Percentiles rank a stretch among this genome's conserved stretches.
Conservation (phyloP, 2,329 filamentous ascomycete species). For the Peltaster fructicola region DNA sequence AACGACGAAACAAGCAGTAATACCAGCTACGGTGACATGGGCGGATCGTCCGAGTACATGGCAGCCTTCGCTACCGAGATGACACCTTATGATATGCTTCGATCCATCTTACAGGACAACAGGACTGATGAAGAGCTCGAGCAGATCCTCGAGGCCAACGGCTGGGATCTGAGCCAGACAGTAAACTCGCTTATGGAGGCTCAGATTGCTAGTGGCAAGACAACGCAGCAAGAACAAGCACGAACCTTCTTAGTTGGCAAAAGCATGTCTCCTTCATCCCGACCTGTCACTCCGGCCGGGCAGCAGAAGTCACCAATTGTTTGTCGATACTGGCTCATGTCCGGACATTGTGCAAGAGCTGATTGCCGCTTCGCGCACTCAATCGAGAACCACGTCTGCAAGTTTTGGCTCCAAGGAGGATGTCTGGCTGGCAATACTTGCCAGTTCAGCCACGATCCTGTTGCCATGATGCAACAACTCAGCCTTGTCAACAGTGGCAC, state of each 20-base stretch:
- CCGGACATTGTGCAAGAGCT: conserved; percentile 83
- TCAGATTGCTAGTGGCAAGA: conserved; percentile 33
- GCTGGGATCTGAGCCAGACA: conserved; percentile 84
- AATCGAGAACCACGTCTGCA: conserved; percentile 90
- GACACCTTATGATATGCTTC: conserved; percentile 94
- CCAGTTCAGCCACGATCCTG: conserved; percentile 92
- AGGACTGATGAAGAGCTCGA: conserved; percentile 90
- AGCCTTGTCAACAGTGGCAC: conserved; percentile 37
- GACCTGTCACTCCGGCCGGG: conserved; percentile 59
- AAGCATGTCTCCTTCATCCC: conserved; percentile 55
- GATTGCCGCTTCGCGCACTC: conserved; percentile 97
- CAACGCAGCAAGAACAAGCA: conserved; percentile 33
- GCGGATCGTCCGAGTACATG: conserved; percentile 61
- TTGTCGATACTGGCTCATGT: conserved; percentile 93
- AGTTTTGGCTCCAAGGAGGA: conserved; percentile 96
- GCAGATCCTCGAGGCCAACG: conserved; percentile 69
- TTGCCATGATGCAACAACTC: conserved; percentile 67
- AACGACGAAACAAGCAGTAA: conserved; percentile 65
- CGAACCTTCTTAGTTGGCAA: conserved; percentile 66
- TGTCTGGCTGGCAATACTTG: conserved; percentile 87
- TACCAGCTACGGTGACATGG: conserved; percentile 57
- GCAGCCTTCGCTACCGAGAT: conserved; percentile 60
- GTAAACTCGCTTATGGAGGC: conserved; percentile 76
- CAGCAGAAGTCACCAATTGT: conserved; percentile 73
- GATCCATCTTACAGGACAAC: conserved; percentile 79